A percentile compares a stretch with the other conserved stretches of the same genome.
phyloP scores from a whole-genome alignment of 192 early-diverging fungal species.

The Entophlyctis helioformis region DNA sequence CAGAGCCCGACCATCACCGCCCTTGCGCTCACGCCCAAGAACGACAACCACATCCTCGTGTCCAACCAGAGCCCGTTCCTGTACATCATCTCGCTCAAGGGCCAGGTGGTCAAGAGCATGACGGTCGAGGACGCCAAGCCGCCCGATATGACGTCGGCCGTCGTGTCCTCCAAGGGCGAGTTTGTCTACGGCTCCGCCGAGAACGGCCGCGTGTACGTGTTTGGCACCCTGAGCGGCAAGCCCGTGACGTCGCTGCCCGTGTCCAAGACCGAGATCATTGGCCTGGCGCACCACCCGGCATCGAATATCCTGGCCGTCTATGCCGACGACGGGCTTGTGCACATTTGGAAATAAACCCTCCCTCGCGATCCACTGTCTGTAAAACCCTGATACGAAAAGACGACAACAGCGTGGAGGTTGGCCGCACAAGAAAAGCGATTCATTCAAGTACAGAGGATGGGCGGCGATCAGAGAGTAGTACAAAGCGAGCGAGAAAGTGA shows the following conservation, averaged over 20 bases:
- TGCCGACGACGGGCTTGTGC: constrained; percentile 46
- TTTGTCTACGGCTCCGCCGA: constrained; percentile 70
- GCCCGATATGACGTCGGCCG: constrained; percentile 34
- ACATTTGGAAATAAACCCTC: constrained; percentile 11
- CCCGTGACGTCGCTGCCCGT: constrained; percentile 15
- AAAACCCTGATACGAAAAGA: no score
- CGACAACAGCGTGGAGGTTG: no score
- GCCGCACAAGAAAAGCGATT: no score
- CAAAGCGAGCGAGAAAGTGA: no score
- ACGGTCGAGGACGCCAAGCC: constrained; percentile 12
- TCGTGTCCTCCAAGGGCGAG: constrained; percentile 66
- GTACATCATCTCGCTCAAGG: constrained; percentile 56
- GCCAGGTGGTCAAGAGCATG: constrained; percentile 23
- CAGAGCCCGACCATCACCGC: constrained; percentile 35
- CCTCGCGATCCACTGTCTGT: no score
- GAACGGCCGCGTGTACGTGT: constrained; percentile 54
- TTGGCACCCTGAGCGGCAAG: background rate
- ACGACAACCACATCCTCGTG: constrained; percentile 56
- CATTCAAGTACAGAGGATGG: no score
- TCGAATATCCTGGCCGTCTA: constrained; percentile 65
- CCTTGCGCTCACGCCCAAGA: constrained; percentile 52
- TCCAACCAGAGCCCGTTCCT: constrained; percentile 66
- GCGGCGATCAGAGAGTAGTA: no score
- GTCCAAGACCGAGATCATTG: constrained; percentile 59
- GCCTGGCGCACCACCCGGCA: constrained; percentile 69